Percentiles rank a stretch among this genome's conserved stretches.
Evolutionary conservation across 176 grass and related monocot genomes (phyloP).

Genomic region (Saccharum officinarum): DNA sequence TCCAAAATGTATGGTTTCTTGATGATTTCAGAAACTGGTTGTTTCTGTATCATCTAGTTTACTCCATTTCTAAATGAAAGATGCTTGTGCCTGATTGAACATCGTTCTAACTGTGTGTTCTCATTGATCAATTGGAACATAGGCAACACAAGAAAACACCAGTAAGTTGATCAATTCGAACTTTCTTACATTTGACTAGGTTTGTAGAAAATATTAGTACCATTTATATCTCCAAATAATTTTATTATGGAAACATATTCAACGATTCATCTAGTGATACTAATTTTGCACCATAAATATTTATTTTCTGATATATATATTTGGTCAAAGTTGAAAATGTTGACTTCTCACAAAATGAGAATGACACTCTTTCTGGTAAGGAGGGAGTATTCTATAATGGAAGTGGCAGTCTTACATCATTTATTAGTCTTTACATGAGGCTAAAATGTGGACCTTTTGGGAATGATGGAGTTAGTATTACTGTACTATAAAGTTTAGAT

Average conservation of each 20-base stretch:
- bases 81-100: background rate
- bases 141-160: background rate
- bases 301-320: too few relatives aligned
- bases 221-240: too few relatives aligned
- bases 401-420: background rate
- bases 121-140: background rate
- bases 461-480: background rate
- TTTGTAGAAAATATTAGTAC: too few relatives aligned
- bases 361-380: too few relatives aligned
- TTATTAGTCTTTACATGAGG: background rate
- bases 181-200: too few relatives aligned
- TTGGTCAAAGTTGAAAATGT: too few relatives aligned
- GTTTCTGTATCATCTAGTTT: slow-evolving; percentile 4
- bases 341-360: too few relatives aligned
- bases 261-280: too few relatives aligned
- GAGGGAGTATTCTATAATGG: background rate
- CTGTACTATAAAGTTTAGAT: slow-evolving; percentile 2
- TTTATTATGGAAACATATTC: too few relatives aligned
- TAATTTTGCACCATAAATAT: too few relatives aligned
- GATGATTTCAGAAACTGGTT: background rate
- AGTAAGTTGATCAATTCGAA: too few relatives aligned
- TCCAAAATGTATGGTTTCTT: background rate
- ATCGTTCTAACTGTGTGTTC: background rate
- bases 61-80: background rate
- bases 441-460: background rate